A percentile compares a stretch with the other conserved stretches of the same genome.
phyloP scores from a whole-genome alignment of 495 filamentous ascomycete genomes.

The Penicillium argentinense region DNA sequence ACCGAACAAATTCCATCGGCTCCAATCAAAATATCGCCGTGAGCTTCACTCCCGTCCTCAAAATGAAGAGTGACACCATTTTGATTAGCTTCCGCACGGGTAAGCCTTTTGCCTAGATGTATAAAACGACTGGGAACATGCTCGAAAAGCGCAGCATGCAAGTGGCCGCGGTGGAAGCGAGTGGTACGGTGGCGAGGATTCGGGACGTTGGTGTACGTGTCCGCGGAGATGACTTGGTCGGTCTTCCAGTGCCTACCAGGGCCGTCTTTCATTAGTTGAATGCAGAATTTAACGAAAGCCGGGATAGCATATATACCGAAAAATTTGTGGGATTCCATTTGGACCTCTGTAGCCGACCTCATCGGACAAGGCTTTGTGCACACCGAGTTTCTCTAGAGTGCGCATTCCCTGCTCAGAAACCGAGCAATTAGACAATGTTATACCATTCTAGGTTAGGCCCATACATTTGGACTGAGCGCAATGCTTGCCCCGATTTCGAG shows the following conservation, averaged over 20 bases:
- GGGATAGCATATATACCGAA: too few species aligned
- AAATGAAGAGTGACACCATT: constrained; percentile 26
- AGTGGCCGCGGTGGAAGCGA: constrained; percentile 46
- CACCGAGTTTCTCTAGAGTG: constrained; percentile 46
- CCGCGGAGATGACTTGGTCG: constrained; percentile 43
- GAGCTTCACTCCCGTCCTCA: constrained; percentile 28
- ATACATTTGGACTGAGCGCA: constrained; percentile 50
- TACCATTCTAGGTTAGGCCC: background rate
- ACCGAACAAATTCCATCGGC: constrained; percentile 39
- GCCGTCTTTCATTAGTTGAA: background rate
- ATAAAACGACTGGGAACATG: constrained; percentile 36
- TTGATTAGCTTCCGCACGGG: constrained; percentile 13
- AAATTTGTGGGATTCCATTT: constrained; percentile 37
- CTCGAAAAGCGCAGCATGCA: constrained; percentile 44
- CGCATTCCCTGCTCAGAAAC: constrained; percentile 37
- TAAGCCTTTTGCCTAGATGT: constrained; percentile 23
- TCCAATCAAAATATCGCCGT: constrained; percentile 34
- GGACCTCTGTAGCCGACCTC: constrained; percentile 42
- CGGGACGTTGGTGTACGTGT: constrained; percentile 35
- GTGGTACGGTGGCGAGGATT: constrained; percentile 45
- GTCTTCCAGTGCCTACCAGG: constrained; percentile 40
- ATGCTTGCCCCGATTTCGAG: constrained; percentile 51
- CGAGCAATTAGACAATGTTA: background rate
- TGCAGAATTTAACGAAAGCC: too few species aligned
- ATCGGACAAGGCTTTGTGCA: constrained; percentile 38